Evolutionary conservation across 192 early-diverging fungal genomes (phyloP), one percentile per base, ranked within the genome.

Genomic region (Umbelopsis sp.): DNA sequence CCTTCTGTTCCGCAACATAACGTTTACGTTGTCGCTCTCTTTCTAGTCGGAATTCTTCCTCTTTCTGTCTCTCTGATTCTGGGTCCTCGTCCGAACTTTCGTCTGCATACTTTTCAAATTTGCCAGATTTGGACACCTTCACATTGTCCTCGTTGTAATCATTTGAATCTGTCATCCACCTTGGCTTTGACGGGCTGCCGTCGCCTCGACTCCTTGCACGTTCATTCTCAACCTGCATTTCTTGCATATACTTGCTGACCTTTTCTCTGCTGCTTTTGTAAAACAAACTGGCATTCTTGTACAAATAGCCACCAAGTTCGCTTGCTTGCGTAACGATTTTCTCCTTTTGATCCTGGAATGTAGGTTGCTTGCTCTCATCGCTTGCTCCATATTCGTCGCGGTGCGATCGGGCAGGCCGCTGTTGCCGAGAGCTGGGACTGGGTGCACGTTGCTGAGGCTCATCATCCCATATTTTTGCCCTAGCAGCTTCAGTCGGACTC

Each of bases 271-370:
- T 81, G 67, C 89, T 87, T 37, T 89, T 80, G 35, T 90, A 82
- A 27, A 92, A 72, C 22, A 77, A 75, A 68, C 88, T 91, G 6
- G 92, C 92, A 71, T 90, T 90, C 25, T 84, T 86, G 25, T 88
- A 85, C 2, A 91, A 77, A n/a, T 77, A 86, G 30, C 80, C 78
- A 41, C 90, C 91, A 47, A 90, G 72, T 21, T 82, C 81, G 33
- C 80, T 84, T 15, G 89, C 88, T 20, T 83, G 79, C 13, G 81
- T 72, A 0, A 85, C 79, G 11, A 91, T 33, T 49, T 85, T 85
- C 30, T 85, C 85, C 48, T 82, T 86, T 37, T 81, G 81, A 21
- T 86, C 79, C 15, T 84, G 78, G 50, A 84, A 70, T 33, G 75
- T 52, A n/a, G 74, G 71, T 15, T 72, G 55, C 15, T 49, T 50